These are phyloP conservation scores for Diaporthe vaccinii DNA, from an alignment of 2,329 filamentous ascomycete species.

Conservation along the genomic window DNA sequence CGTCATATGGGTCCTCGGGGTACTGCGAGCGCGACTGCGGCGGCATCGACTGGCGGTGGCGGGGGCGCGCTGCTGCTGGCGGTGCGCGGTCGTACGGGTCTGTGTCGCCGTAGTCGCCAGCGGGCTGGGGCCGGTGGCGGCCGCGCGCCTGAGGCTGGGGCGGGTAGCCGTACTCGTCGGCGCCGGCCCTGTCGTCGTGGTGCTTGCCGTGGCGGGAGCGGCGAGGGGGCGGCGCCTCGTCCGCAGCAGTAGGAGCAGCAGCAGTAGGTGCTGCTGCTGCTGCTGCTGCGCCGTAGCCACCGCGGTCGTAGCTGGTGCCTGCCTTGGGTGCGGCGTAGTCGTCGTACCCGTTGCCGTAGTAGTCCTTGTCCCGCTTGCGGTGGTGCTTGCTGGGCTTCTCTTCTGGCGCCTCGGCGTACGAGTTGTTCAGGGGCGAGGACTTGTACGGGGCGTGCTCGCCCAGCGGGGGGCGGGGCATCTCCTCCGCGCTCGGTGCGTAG, in stretches of 20 bases:
- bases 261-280: neutral
- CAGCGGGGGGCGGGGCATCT: conserved; percentile 28
- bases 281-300: neutral
- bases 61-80: neutral
- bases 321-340: neutral
- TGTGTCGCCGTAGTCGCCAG: neutral
- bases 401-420: conserved; percentile 1
- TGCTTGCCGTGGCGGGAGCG: conserved; percentile 25
- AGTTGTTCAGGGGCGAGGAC: neutral
- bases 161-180: conserved; percentile 19
- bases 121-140: neutral
- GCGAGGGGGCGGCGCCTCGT: conserved; percentile 30
- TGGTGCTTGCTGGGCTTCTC: conserved; percentile 34
- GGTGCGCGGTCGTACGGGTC: conserved; percentile 34
- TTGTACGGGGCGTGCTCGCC: conserved; percentile 33
- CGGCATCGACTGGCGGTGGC: conserved; percentile 39
- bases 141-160: conserved; percentile 16
- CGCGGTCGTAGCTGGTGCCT: conserved; percentile 18
- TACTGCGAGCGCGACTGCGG: conserved; percentile 31
- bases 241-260: neutral
- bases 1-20: conserved; percentile 1
- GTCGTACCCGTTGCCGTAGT: conserved; percentile 24
- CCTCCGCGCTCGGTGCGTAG: neutral
- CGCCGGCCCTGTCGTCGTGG: conserved; percentile 19
- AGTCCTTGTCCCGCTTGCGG: conserved; percentile 31